phyloP scores from a whole-genome alignment of 1,139 yeast species.

The Taphrina pruni region DNA sequence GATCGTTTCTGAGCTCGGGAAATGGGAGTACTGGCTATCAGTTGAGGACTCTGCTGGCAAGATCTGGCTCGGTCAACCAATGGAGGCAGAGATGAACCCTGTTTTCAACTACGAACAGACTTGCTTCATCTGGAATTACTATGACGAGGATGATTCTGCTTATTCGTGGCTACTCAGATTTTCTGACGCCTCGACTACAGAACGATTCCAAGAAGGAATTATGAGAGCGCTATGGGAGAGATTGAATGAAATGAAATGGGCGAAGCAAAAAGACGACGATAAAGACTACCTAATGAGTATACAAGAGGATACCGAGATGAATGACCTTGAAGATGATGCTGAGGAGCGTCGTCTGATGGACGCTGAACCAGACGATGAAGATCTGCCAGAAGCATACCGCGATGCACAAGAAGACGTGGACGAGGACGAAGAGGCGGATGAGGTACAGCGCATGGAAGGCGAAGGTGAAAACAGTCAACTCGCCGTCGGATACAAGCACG shows the following conservation, averaged over 20 bases:
- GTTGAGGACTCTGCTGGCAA: constrained; percentile 55
- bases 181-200: constrained; percentile 54
- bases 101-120: constrained; percentile 63
- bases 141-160: constrained; percentile 53
- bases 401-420: constrained; percentile 47
- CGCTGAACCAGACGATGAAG: constrained; percentile 31
- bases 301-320: constrained; percentile 52
- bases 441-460: constrained; percentile 45
- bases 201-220: constrained; percentile 61
- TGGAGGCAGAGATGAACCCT: constrained; percentile 66
- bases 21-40: constrained; percentile 55
- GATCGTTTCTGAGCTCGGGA: constrained; percentile 58
- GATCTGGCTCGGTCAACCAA: constrained; percentile 55
- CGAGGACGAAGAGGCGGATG: constrained; percentile 45
- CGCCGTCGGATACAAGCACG: constrained; percentile 71
- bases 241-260: constrained; percentile 62
- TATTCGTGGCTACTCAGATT: constrained; percentile 72
- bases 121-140: constrained; percentile 72
- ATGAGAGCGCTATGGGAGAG: constrained; percentile 68
- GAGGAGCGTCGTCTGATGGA: constrained; percentile 48
- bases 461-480: constrained; percentile 63
- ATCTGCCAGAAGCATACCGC: constrained; percentile 45
- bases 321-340: constrained; percentile 52
- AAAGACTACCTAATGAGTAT: constrained; percentile 60
- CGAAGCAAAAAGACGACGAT: constrained; percentile 55